phyloP scores from a whole-genome alignment of 2,329 filamentous ascomycete species.

The Epicoccum sorghinum region DNA sequence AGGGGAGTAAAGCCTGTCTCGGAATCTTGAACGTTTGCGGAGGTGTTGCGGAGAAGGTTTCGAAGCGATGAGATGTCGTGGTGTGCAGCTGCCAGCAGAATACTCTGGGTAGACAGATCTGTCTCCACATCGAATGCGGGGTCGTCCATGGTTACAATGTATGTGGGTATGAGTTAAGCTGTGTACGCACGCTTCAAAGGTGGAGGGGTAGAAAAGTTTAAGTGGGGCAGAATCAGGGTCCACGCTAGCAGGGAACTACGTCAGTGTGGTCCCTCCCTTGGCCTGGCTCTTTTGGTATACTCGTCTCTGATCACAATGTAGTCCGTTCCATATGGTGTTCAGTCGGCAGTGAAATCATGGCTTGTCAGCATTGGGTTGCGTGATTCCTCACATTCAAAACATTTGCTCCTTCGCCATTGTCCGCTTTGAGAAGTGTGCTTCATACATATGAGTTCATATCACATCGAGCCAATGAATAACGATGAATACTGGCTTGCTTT shows the following conservation, averaged over 20 bases:
- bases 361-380: no score
- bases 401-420: no score
- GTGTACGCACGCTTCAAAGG: neutral
- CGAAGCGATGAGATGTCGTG: conserved; percentile 73
- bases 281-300: neutral
- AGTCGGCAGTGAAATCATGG: no score
- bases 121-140: conserved; percentile 46
- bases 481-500: no score
- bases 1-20: conserved; percentile 86
- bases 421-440: no score
- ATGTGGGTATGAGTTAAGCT: neutral
- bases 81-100: conserved; percentile 69
- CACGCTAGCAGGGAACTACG: neutral
- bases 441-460: no score
- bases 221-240: conserved; percentile 13
- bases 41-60: conserved; percentile 68
- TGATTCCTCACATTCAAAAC: no score
- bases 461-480: no score
- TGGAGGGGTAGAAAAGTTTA: conserved; percentile 13
- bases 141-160: conserved; percentile 35
- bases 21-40: conserved; percentile 79
- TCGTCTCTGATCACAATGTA: no score
- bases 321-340: no score
- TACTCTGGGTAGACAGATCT: conserved; percentile 60
- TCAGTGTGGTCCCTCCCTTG: neutral